A percentile compares a stretch with the other conserved stretches of the same genome.
Conservation (phyloP, 441 rosid genomes). For the Flueggea neowawraea region DNA sequence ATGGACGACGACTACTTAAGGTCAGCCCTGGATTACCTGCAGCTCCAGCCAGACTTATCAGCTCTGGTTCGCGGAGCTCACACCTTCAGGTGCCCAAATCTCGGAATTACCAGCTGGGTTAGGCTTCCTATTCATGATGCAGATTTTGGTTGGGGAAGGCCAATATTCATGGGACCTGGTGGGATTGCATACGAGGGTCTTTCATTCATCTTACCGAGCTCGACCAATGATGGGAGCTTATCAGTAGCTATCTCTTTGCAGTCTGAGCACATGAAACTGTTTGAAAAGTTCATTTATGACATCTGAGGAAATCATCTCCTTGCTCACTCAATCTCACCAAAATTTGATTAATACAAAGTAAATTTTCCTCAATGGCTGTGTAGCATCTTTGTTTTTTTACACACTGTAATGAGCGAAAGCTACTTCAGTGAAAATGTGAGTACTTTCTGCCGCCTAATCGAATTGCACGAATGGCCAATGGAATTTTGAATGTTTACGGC, state of each 20-base stretch:
- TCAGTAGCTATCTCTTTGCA: conserved; percentile 90
- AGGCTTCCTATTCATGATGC: conserved; percentile 95
- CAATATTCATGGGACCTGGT: conserved; percentile 99
- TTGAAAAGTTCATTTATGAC: conserved; percentile 68
- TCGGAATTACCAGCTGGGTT: conserved; percentile 95
- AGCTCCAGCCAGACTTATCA: conserved; percentile 85
- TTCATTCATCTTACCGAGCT: conserved; percentile 79
- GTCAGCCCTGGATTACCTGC: conserved; percentile 96
- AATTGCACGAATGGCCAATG: no score
- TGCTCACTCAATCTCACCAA: no score
- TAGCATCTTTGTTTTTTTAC: no score
- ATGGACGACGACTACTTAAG: conserved; percentile 84
- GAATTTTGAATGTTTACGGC: no score
- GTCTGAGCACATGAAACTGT: conserved; percentile 79
- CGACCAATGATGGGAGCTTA: conserved; percentile 76
- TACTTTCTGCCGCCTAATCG: no score
- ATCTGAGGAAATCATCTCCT: conserved; percentile 19
- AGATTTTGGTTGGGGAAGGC: conserved; percentile 98
- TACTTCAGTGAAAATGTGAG: no score
- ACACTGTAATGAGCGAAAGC: no score
- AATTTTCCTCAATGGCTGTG: no score
- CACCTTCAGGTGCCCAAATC: conserved; percentile 84
- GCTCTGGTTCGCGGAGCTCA: conserved; percentile 91
- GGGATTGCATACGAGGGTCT: conserved; percentile 90
- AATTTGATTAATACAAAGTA: no score